A percentile compares a stretch with the other conserved stretches of the same genome.
Evolutionary conservation across 2,329 filamentous ascomycete species (phyloP).

Genomic region (Metarhizium sp.): DNA sequence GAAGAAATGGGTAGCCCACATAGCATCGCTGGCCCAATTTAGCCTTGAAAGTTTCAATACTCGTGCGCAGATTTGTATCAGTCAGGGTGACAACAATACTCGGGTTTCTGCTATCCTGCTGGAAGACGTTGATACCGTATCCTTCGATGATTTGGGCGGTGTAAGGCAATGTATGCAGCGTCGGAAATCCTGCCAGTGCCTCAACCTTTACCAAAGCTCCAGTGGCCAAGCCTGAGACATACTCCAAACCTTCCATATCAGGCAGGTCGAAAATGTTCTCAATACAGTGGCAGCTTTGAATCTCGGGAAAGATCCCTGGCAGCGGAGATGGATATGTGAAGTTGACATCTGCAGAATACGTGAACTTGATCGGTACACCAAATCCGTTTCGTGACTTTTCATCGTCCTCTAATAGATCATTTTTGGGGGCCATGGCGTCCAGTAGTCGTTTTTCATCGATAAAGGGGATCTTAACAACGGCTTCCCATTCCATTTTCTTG

Average conservation of each 20-base stretch:
- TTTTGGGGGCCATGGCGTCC: conserved; percentile 75
- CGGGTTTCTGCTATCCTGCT: conserved; percentile 90
- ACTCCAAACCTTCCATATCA: conserved; percentile 79
- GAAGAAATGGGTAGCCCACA: conserved; percentile 89
- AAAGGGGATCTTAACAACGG: conserved; percentile 97
- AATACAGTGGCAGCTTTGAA: conserved; percentile 78
- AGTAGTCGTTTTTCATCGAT: conserved; percentile 87
- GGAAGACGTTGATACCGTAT: conserved; percentile 90
- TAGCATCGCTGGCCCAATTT: conserved; percentile 81
- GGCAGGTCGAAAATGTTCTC: conserved; percentile 96
- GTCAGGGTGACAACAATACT: conserved; percentile 87
- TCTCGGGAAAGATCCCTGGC: conserved; percentile 81
- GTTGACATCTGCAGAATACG: conserved; percentile 66
- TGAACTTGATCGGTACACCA: conserved; percentile 87
- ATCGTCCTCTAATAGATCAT: conserved; percentile 64
- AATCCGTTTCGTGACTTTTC: conserved; percentile 83
- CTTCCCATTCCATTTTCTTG: conserved; percentile 99
- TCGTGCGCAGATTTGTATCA: conserved; percentile 62
- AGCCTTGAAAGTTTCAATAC: conserved; percentile 60
- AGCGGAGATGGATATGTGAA: conserved; percentile 84
- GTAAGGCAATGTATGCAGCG: conserved; percentile 76
- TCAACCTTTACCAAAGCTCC: conserved; percentile 73
- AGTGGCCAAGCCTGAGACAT: conserved; percentile 72
- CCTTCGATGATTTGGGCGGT: conserved; percentile 60
- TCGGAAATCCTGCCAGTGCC: conserved; percentile 91